Percentiles rank a stretch among this genome's conserved stretches.
Conservation (phyloP, 805 yeast genomes). For the Pichia californica region DNA sequence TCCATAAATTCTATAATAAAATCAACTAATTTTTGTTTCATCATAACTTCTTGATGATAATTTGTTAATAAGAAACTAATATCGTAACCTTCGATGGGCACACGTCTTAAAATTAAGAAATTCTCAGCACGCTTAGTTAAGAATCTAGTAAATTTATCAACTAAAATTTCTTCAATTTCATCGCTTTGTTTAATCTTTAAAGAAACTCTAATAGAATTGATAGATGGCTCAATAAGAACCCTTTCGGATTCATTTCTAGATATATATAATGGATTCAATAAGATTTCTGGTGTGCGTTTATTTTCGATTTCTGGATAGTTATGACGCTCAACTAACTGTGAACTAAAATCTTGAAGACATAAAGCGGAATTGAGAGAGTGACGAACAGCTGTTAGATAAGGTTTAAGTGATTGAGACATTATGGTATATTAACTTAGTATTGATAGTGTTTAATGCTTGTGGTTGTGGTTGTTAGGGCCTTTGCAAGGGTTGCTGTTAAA, state of each 20-base stretch:
- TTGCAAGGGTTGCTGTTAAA: no score
- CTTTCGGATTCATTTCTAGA: slow-evolving; percentile 91
- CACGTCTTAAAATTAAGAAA: slow-evolving; percentile 85
- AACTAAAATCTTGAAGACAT: slow-evolving; percentile 87
- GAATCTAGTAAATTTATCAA: slow-evolving; percentile 90
- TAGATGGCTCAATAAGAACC: slow-evolving; percentile 88
- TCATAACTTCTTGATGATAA: slow-evolving; percentile 91
- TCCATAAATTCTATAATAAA: slow-evolving; percentile 98
- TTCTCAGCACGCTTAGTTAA: slow-evolving; percentile 94
- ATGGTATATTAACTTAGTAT: not conserved
- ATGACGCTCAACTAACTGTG: slow-evolving; percentile 94
- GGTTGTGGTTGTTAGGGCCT: no score
- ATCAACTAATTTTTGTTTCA: slow-evolving; percentile 91
- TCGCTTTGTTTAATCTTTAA: slow-evolving; percentile 95
- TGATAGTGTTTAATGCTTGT: not conserved
- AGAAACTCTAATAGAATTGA: slow-evolving; percentile 86
- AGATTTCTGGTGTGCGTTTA: slow-evolving; percentile 70
- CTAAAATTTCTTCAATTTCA: slow-evolving; percentile 91
- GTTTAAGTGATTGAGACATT: slow-evolving; percentile 92
- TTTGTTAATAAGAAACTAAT: slow-evolving; percentile 90
- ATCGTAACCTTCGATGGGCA: slow-evolving; percentile 85
- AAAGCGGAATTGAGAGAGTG: slow-evolving; percentile 89
- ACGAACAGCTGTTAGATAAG: slow-evolving; percentile 90
- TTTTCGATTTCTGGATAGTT: slow-evolving; percentile 95
- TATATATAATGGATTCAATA: slow-evolving; percentile 82